These are phyloP conservation scores for Pulicaria dysenterica DNA, from an alignment of 129 eudicot genomes.

Conservation along the genomic window DNA sequence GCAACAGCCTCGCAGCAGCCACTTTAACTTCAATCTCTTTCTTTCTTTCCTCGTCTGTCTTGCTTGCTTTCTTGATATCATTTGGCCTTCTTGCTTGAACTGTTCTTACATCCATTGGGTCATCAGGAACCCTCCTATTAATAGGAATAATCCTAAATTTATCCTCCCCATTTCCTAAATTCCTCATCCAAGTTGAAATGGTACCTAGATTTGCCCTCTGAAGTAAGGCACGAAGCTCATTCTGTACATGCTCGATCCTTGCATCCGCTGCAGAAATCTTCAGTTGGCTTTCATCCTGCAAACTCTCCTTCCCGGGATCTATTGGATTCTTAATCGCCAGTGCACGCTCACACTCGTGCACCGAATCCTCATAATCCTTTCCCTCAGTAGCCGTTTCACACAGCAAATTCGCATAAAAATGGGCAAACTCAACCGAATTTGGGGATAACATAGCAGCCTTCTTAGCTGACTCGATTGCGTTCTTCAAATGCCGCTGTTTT, in stretches of 20 bases:
- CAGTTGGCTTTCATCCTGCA: slow-evolving; percentile 69
- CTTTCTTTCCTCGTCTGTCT: slow-evolving; percentile 82
- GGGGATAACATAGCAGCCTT: slow-evolving; percentile 66
- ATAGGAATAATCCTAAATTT: slow-evolving; percentile 75
- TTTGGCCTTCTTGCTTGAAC: slow-evolving; percentile 76
- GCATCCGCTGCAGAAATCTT: slow-evolving; percentile 50
- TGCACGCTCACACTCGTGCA: slow-evolving; percentile 86
- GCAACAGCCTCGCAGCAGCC: slow-evolving; percentile 87
- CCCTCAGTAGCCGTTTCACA: slow-evolving; percentile 73
- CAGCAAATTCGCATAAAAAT: slow-evolving; percentile 81
- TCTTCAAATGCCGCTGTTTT: slow-evolving; percentile 65
- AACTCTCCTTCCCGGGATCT: slow-evolving; percentile 79
- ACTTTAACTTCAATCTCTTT: slow-evolving; percentile 95
- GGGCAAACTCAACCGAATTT: slow-evolving; percentile 75
- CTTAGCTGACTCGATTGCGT: slow-evolving; percentile 73
- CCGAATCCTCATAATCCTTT: slow-evolving; percentile 78
- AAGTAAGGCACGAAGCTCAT: slow-evolving; percentile 58
- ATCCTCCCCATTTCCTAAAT: slow-evolving; percentile 78
- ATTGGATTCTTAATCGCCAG: slow-evolving; percentile 69
- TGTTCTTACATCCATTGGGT: slow-evolving; percentile 80
- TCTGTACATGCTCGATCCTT: slow-evolving; percentile 56
- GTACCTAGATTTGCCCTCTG: slow-evolving; percentile 85
- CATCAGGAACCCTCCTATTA: slow-evolving; percentile 64
- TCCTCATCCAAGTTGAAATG: slow-evolving; percentile 75
- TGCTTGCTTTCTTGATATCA: slow-evolving; percentile 89